Evolutionary conservation across 1,284 basidiomycete species (phyloP), one percentile per base, ranked within the genome.

Genomic region (Sporisorium exsertum): DNA sequence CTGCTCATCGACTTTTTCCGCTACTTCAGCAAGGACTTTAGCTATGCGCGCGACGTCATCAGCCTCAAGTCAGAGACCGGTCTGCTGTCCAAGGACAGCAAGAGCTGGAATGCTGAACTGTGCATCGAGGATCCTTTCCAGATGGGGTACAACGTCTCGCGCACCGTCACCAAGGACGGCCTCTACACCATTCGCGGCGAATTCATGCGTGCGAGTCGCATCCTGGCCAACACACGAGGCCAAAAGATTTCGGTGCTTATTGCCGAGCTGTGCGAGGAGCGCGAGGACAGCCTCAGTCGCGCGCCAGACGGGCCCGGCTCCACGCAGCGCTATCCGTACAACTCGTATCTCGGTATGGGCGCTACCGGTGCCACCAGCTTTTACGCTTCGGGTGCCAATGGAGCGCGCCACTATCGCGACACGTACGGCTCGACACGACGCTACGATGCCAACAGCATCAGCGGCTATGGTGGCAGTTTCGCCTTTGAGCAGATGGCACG

Each of bases 1-100:
- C 88, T 99, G 91, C 88, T 99, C 85, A 94, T 97, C 84, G 96
- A 98, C 86, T 98, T 99, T 86, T 99, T 97, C 90, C 92, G 93
- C 78, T 98, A 94, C 87, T 98, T 94, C 87, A 92, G 94, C 54
- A 92, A 94, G 78, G 94, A 96, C 84, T 98, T 97, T 87, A 88
- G 90, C 67, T 99, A 97, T 87, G 93, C 93, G 84, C 92, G 91
- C 71, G 92, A 93, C 65, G 95, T 97, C 55, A 92, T 94, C 71
- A 96, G 94, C 51, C 93, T 98, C 81, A 89, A 94, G 80, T 92
- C 92, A 37, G 86, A 86, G 69, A 76, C 72, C 51, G 96, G 96
- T 7, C 88, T 94, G 22, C 84, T 98, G 75, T 93, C 92, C 86
- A 98, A 98, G 86, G 93, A 95, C 32, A 89, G 87, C 81, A 96